Percentiles rank a stretch among this genome's conserved stretches.
Evolutionary conservation across 139 green algal genomes (phyloP).

Genomic region (Coelastrella sp.): DNA sequence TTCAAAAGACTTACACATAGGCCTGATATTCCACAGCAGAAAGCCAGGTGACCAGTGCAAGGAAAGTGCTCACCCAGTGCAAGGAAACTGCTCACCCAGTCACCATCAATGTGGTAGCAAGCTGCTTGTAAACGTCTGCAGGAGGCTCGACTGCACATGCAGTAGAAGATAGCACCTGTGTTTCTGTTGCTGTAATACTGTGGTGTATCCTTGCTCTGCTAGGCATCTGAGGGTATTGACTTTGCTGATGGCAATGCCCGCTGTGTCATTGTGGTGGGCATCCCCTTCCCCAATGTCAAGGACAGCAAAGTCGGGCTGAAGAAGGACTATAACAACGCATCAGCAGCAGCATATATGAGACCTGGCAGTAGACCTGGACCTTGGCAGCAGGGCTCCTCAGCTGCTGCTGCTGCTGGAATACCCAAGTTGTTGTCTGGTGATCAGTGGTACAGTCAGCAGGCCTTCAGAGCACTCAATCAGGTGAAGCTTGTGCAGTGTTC

Average conservation of each 20-base stretch:
- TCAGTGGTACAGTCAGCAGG: slow-evolving; percentile 94
- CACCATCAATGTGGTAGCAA: too few species aligned
- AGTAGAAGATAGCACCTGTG: background rate
- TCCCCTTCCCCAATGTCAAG: slow-evolving; percentile 90
- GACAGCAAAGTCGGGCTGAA: slow-evolving; percentile 87
- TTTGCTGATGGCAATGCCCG: slow-evolving; percentile 93
- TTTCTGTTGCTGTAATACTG: background rate
- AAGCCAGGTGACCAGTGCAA: too few species aligned
- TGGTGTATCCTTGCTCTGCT: too few species aligned
- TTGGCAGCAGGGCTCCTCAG: background rate
- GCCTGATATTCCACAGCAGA: too few species aligned
- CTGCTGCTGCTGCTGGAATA: background rate
- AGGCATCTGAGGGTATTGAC: slow-evolving; percentile 97
- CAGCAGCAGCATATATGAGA: too few species aligned
- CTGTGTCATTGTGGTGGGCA: slow-evolving; percentile 92
- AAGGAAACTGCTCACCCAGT: too few species aligned
- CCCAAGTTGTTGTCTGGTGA: slow-evolving; percentile 59
- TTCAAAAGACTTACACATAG: too few species aligned
- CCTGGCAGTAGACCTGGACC: background rate
- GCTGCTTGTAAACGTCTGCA: too few species aligned
- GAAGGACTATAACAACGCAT: slow-evolving; percentile 83
- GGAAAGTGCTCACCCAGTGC: too few species aligned
- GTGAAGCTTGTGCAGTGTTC: slow-evolving; percentile 49
- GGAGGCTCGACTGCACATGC: too few species aligned
- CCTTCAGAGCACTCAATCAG: slow-evolving; percentile 95